Evolutionary conservation across 2,329 filamentous ascomycete genomes (phyloP).

Genomic region (Calonectria naviculata): DNA sequence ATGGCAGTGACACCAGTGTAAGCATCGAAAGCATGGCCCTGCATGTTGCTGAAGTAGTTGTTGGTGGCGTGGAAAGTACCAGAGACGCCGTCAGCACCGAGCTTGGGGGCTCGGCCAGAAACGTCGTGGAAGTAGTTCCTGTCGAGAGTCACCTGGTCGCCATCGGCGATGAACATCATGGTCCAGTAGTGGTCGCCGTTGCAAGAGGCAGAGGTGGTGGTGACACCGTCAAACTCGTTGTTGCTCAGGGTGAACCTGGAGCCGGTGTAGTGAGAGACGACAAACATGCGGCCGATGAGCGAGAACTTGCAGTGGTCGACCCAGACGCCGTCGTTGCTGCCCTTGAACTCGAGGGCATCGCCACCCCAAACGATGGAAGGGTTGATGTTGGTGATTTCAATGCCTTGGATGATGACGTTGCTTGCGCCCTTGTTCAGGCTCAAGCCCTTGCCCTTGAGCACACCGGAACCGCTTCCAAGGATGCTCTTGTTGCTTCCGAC

Average conservation of each 20-base stretch:
- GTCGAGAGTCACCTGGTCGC: conserved; percentile 39
- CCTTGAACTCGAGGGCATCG: conserved; percentile 52
- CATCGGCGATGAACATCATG: conserved; percentile 44
- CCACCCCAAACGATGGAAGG: conserved; percentile 44
- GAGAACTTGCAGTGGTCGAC: conserved; percentile 52
- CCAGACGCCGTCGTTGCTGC: conserved; percentile 44
- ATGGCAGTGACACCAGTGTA: conserved; percentile 47
- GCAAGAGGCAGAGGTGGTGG: conserved; percentile 42
- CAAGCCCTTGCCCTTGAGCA: conserved; percentile 53
- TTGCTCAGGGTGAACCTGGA: conserved; percentile 49
- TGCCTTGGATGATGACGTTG: conserved; percentile 64
- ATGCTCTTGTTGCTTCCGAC: conserved; percentile 45
- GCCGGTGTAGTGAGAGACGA: conserved; percentile 49
- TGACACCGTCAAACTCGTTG: conserved; percentile 52
- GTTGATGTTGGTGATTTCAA: conserved; percentile 59
- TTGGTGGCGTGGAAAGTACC: conserved; percentile 40
- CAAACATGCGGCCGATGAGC: conserved; percentile 53
- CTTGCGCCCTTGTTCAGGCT: conserved; percentile 53
- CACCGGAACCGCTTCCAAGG: conserved; percentile 36
- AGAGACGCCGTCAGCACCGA: conserved; percentile 39
- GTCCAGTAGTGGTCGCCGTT: conserved; percentile 48
- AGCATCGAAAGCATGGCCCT: conserved; percentile 62
- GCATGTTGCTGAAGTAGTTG: conserved; percentile 43
- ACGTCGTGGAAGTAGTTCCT: conserved; percentile 43
- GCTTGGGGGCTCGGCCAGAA: conserved; percentile 43